Evolutionary conservation across 768 basidiomycete species (phyloP).

Genomic region (Pleurotus tuber-regium): DNA sequence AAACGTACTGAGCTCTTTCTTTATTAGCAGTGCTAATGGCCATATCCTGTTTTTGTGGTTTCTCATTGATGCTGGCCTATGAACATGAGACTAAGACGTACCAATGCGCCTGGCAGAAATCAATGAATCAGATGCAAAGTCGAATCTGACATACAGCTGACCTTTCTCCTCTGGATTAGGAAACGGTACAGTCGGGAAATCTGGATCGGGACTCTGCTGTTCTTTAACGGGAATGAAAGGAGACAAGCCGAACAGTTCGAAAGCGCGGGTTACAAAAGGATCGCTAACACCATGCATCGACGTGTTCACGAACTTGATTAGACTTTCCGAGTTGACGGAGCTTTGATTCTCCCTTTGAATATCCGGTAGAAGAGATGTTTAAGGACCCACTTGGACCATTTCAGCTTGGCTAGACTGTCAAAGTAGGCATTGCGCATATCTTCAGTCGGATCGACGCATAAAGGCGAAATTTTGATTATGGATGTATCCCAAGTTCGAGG

Average conservation of each 20-base stretch:
- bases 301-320: slow-evolving; percentile 75
- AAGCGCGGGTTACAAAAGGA: slow-evolving; percentile 54
- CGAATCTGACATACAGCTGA: slow-evolving; percentile 21
- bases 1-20: slow-evolving; percentile 56
- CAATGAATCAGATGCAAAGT: slow-evolving; percentile 19
- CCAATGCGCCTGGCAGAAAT: slow-evolving; percentile 42
- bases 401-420: slow-evolving; percentile 30
- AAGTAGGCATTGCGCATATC: slow-evolving; percentile 64
- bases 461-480: slow-evolving; percentile 33
- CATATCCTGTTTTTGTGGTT: slow-evolving; percentile 72
- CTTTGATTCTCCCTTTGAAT: slow-evolving; percentile 17
- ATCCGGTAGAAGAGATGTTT: not conserved
- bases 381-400: slow-evolving; percentile 22
- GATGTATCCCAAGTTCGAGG: slow-evolving; percentile 44
- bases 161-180: slow-evolving; percentile 94
- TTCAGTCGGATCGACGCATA: slow-evolving; percentile 55
- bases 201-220: slow-evolving; percentile 75
- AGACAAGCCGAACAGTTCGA: slow-evolving; percentile 56
- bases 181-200: slow-evolving; percentile 82
- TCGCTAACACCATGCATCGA: slow-evolving; percentile 91
- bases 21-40: slow-evolving; percentile 63
- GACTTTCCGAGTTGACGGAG: slow-evolving; percentile 31
- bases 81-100: slow-evolving; percentile 20
- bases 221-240: slow-evolving; percentile 59
- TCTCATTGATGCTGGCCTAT: no score